Evolutionary conservation across 2,329 filamentous ascomycete genomes (phyloP), one percentile per base, ranked within the genome.

Genomic region (Cordyceps tenuipes): DNA sequence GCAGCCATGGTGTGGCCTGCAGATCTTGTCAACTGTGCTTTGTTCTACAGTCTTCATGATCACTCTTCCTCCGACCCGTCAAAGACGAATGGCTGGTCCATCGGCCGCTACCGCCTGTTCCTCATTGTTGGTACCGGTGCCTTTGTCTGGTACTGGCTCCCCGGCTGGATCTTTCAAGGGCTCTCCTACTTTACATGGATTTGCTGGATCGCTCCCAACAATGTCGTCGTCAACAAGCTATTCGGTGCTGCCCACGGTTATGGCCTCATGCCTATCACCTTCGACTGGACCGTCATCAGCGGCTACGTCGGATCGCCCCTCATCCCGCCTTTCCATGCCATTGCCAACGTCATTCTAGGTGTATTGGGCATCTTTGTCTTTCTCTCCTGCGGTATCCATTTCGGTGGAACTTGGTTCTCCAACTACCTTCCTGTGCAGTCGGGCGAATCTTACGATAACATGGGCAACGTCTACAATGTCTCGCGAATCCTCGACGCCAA

Each of bases 61-160:
- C 75, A 77, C 65, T 72, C 74, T 3, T 70, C 69, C 15, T 76
- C 76, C 6, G 75, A 82, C 64, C 78, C 81, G 1, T 68, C 74
- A 51, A 79, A 78, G 58, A 77, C 77, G 26, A 79, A 76, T 65
- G 85, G 86, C 48, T 89, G 86, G 86, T 77, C 68, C 39, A 78
- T 88, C 53, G 79, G 82, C n/a, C 80, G 84, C 56, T 87, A 86
- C 70, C 78, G 77, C 63, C 82, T 82, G 69, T 88, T 88, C 72
- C 67, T 86, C 59, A 79, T 80, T 64, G 75, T 85, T 41, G 81
- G 82, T 64, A 67, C 72, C 29, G 79, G 72, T 19, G 77, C 80
- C 26, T 79, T 78, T 61, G 68, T 78, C 43, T 80, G 82, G 81
- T 83, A 84, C 65, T 85, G 81, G 79, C 79, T 85, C 65, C 84